Conservation (phyloP, 805 yeast genomes). For the Debaryomyces hansenii region DNA sequence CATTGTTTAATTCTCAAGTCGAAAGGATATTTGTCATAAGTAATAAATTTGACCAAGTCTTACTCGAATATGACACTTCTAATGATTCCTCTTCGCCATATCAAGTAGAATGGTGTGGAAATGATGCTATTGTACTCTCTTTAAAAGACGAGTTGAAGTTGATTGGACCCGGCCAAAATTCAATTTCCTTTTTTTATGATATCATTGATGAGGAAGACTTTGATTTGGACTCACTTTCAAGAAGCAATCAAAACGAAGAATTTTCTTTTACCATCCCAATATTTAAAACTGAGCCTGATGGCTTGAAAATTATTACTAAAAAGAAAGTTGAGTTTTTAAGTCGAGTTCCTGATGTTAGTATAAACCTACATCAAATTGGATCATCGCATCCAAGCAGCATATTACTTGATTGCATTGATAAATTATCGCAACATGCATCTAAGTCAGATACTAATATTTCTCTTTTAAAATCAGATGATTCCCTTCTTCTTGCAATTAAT, state of each 20-base stretch:
- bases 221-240: constrained; percentile 22
- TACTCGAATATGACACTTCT: constrained; percentile 46
- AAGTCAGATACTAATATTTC: constrained; percentile 76
- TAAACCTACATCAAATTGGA: constrained; percentile 75
- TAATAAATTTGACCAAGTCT: constrained; percentile 42
- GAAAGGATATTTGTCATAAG: constrained; percentile 53
- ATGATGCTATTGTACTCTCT: constrained; percentile 72
- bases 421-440: constrained; percentile 67
- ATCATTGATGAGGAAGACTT: constrained; percentile 29
- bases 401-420: constrained; percentile 67
- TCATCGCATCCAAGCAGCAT: constrained; percentile 83
- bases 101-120: constrained; percentile 78
- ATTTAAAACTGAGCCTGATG: constrained; percentile 61
- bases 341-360: constrained; percentile 57
- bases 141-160: constrained; percentile 64
- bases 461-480: constrained; percentile 45
- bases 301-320: constrained; percentile 63
- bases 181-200: constrained; percentile 54
- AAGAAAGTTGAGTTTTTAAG: constrained; percentile 60
- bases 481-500: constrained; percentile 59
- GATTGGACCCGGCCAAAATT: constrained; percentile 67
- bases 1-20: constrained; percentile 38
- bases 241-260: constrained; percentile 10
- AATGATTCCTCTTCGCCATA: constrained; percentile 39
- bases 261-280: constrained; percentile 36